Conservation (phyloP, 2,329 filamentous ascomycete species). For the Arachnomyces sp. region DNA sequence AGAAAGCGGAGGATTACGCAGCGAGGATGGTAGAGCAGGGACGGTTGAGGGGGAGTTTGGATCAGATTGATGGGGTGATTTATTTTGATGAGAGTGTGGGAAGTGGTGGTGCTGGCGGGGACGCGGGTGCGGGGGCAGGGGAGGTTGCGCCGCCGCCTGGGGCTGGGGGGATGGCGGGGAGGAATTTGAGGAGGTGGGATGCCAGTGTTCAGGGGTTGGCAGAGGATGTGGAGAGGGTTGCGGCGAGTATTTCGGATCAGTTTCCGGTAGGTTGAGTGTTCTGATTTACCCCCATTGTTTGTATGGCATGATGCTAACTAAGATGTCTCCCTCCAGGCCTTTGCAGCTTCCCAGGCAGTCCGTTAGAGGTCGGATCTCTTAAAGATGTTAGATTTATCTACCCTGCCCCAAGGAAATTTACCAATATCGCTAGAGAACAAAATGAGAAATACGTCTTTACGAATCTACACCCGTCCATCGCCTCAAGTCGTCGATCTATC, state of each 20-base stretch:
- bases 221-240: constrained; percentile 82
- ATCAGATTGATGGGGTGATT: constrained; percentile 84
- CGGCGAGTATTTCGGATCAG: constrained; percentile 68
- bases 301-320: too few relatives aligned
- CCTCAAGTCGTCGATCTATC: background rate
- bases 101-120: too few relatives aligned
- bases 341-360: too few relatives aligned
- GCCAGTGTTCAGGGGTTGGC: constrained; percentile 75
- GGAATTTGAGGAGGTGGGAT: constrained; percentile 79
- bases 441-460: background rate
- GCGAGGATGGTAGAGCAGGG: constrained; percentile 95
- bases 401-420: too few relatives aligned
- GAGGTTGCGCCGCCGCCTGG: too few relatives aligned
- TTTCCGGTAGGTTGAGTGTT: constrained; percentile 55
- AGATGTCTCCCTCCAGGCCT: too few relatives aligned
- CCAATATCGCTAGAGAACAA: background rate
- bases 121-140: too few relatives aligned
- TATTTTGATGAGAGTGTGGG: constrained; percentile 74
- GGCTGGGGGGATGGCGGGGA: constrained; percentile 54
- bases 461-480: background rate
- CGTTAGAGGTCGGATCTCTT: too few relatives aligned
- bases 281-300: too few relatives aligned
- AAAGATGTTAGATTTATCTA: too few relatives aligned
- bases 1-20: constrained; percentile 82
- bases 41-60: constrained; percentile 76